phyloP scores from a whole-genome alignment of 495 filamentous ascomycete species.

The Lasiosphaeria ovina region DNA sequence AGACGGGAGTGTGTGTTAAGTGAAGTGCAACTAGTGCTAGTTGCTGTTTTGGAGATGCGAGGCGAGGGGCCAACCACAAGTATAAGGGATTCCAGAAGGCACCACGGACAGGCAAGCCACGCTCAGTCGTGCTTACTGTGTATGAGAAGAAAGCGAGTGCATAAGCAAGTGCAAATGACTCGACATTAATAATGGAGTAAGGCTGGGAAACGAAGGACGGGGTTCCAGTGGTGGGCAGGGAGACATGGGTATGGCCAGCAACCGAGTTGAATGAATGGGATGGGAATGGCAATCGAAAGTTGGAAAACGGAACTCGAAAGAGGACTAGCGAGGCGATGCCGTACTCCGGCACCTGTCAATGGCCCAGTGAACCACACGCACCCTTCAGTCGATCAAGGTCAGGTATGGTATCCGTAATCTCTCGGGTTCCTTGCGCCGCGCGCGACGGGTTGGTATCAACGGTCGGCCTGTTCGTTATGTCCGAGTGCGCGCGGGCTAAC shows the following conservation, averaged over 20 bases:
- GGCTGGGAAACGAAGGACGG: constrained; percentile 13
- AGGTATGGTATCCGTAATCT: constrained; percentile 9
- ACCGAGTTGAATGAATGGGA: not conserved
- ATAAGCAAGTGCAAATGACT: constrained; percentile 23
- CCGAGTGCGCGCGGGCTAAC: constrained; percentile 26
- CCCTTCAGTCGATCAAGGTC: not conserved
- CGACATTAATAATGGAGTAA: constrained; percentile 28
- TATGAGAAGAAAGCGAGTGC: constrained; percentile 11
- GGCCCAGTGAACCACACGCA: not conserved
- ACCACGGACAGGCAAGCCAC: constrained; percentile 5
- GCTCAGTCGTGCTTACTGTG: not conserved
- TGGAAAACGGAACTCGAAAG: not conserved
- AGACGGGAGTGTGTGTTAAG: not conserved
- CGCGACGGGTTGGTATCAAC: constrained; percentile 16
- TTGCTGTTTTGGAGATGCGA: not conserved
- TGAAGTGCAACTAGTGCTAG: constrained; percentile 15
- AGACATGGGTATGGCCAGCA: constrained; percentile 5
- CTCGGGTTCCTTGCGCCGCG: constrained; percentile 17
- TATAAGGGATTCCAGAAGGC: constrained; percentile 9
- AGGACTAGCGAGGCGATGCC: constrained; percentile 6
- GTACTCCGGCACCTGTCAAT: constrained; percentile 3
- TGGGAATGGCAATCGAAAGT: constrained; percentile 10
- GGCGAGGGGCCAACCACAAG: constrained; percentile 9
- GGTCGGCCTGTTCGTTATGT: constrained; percentile 39
- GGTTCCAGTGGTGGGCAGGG: constrained; percentile 7